phyloP scores from a whole-genome alignment of 2,329 filamentous ascomycete genomes.

The Mycosphaerella sp. region DNA sequence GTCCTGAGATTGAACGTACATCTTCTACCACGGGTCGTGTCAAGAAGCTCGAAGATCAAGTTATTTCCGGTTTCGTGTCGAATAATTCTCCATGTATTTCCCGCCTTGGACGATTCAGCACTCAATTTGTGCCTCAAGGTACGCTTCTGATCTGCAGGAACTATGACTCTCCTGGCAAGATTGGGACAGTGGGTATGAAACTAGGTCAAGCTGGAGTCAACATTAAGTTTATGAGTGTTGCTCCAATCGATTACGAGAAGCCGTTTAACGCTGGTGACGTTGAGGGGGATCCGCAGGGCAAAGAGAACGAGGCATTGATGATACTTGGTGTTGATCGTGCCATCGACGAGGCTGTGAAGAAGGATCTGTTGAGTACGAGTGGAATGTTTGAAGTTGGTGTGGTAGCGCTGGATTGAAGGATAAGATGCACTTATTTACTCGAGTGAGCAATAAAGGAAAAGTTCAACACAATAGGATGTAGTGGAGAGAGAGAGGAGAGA shows the following conservation, averaged over 20 bases:
- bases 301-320: slow-evolving; percentile 67
- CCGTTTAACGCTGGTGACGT: slow-evolving; percentile 14
- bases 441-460: background rate
- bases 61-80: slow-evolving; percentile 61
- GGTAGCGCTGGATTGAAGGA: slow-evolving; percentile 33
- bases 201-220: slow-evolving; percentile 67
- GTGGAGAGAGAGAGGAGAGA: background rate
- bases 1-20: slow-evolving; percentile 3
- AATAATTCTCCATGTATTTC: slow-evolving; percentile 62
- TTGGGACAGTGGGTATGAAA: slow-evolving; percentile 67
- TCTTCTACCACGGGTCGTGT: slow-evolving; percentile 10
- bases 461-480: background rate
- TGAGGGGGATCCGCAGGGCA: slow-evolving; percentile 15
- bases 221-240: slow-evolving; percentile 73
- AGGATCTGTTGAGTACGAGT: slow-evolving; percentile 44
- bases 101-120: slow-evolving; percentile 65
- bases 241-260: slow-evolving; percentile 45
- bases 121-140: slow-evolving; percentile 66
- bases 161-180: slow-evolving; percentile 75
- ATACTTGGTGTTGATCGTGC: slow-evolving; percentile 66
- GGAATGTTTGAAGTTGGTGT: slow-evolving; percentile 50
- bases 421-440: background rate
- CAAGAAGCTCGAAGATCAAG: slow-evolving; percentile 41
- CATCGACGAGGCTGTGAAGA: slow-evolving; percentile 52
- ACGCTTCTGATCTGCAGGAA: slow-evolving; percentile 73